These are phyloP conservation scores for Penicillium lividum DNA, from an alignment of 495 filamentous ascomycete species.

Conservation along the genomic window DNA sequence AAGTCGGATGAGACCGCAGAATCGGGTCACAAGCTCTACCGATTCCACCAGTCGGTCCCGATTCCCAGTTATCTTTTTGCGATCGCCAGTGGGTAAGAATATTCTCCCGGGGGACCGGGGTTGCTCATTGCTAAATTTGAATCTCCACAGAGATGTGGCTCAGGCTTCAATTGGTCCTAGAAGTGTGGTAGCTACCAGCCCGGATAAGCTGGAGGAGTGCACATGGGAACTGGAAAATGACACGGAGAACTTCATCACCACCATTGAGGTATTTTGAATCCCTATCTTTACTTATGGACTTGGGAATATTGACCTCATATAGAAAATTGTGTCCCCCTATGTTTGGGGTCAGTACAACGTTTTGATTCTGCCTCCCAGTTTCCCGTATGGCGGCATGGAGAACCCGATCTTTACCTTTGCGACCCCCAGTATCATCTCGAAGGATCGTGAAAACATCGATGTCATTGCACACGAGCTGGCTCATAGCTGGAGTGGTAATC, in stretches of 20 bases:
- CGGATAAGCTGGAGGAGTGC: conserved; percentile 78
- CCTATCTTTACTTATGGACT: neutral
- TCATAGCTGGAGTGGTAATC: conserved; percentile 92
- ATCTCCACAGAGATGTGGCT: conserved; percentile 63
- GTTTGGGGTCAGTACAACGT: conserved; percentile 95
- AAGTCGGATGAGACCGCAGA: conserved; percentile 45
- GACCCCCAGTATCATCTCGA: conserved; percentile 87
- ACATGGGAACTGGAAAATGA: conserved; percentile 89
- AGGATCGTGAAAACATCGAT: conserved; percentile 91
- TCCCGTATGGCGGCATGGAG: conserved; percentile 92
- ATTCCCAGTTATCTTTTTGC: conserved; percentile 96
- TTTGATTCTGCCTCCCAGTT: conserved; percentile 84
- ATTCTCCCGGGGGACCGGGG: neutral
- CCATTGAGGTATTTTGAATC: conserved; percentile 61
- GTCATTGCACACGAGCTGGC: conserved; percentile 94
- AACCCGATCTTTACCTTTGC: conserved; percentile 93
- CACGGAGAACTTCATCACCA: conserved; percentile 86
- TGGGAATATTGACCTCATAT: neutral
- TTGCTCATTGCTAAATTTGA: neutral
- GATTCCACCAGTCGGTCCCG: conserved; percentile 83
- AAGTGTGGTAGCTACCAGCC: conserved; percentile 79
- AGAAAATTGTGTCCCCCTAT: conserved; percentile 82
- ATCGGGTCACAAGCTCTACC: conserved; percentile 60
- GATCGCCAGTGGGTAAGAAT: conserved; percentile 69
- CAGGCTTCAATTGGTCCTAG: conserved; percentile 82